Conservation (phyloP, 306 rosid genomes). For the Calophaca sinica region DNA sequence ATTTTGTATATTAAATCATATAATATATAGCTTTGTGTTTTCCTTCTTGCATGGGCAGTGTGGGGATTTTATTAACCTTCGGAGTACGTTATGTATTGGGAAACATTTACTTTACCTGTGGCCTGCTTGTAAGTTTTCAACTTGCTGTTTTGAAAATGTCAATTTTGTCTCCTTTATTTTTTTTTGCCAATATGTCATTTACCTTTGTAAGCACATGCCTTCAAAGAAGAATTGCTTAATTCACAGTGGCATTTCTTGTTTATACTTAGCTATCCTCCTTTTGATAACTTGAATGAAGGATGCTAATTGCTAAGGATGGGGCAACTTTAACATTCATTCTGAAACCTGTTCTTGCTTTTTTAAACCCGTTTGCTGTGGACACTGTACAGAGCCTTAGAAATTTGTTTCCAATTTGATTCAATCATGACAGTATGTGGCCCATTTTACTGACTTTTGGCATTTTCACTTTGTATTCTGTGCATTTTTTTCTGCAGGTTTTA, state of each 20-base stretch:
- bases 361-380: neutral
- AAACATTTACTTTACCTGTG: neutral
- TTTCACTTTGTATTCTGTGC: slow-evolving; percentile 35
- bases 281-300: slow-evolving; percentile 14
- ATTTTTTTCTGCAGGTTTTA: slow-evolving; percentile 61
- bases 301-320: neutral
- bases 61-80: too few species aligned
- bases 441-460: slow-evolving; percentile 14
- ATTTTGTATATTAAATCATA: too few species aligned
- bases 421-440: too few species aligned
- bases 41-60: too few species aligned
- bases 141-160: slow-evolving; percentile 20
- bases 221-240: too few species aligned
- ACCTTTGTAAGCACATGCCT: too few species aligned
- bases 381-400: slow-evolving; percentile 4
- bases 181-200: neutral
- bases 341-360: neutral
- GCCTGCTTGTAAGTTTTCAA: neutral
- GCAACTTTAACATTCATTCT: neutral
- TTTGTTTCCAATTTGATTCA: neutral
- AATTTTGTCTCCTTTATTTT: neutral
- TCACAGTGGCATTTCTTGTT: neutral
- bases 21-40: too few species aligned
- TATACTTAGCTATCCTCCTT: neutral
- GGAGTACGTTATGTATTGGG: too few species aligned